A percentile compares a stretch with the other conserved stretches of the same genome.
phyloP scores from a whole-genome alignment of 2,329 filamentous ascomycete species.

The Leptographium radiaticola region DNA sequence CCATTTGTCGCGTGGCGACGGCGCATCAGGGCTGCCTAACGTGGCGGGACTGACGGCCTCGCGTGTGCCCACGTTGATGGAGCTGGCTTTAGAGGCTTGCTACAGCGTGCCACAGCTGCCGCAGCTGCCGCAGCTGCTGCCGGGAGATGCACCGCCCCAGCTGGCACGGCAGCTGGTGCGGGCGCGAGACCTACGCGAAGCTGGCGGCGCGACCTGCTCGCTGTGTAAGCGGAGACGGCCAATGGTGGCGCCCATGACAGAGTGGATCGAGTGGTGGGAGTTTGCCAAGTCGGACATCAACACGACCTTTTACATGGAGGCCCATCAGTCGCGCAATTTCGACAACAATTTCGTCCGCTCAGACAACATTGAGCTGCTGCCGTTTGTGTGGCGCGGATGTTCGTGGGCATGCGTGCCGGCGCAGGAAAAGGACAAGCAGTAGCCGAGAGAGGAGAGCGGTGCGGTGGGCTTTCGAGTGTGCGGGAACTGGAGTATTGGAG shows the following conservation, averaged over 20 bases:
- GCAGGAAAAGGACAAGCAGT: too few relatives aligned
- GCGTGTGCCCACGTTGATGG: slow-evolving; percentile 35
- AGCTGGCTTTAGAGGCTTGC: slow-evolving; percentile 34
- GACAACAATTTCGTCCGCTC: slow-evolving; percentile 8
- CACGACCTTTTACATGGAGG: background rate
- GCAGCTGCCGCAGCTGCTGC: slow-evolving; percentile 29
- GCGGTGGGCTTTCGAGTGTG: background rate
- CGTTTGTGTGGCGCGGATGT: slow-evolving; percentile 34
- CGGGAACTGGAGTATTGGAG: too few relatives aligned
- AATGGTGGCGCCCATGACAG: slow-evolving; percentile 32
- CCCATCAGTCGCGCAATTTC: background rate
- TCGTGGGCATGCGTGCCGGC: slow-evolving; percentile 34
- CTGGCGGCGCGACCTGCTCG: slow-evolving; percentile 38
- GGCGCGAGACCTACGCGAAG: slow-evolving; percentile 27
- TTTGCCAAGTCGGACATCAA: slow-evolving; percentile 11
- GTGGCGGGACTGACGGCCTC: background rate
- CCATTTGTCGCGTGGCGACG: background rate
- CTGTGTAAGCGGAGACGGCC: slow-evolving; percentile 32
- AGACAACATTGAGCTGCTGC: slow-evolving; percentile 20
- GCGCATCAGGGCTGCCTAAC: background rate
- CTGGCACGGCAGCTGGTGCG: slow-evolving; percentile 27
- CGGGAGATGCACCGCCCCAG: slow-evolving; percentile 24
- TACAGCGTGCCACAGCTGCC: slow-evolving; percentile 27
- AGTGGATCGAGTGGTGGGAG: slow-evolving; percentile 53
- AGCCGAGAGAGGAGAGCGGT: background rate